Conservation (phyloP, 345 rosid genomes). For the Heritiera fomes region DNA sequence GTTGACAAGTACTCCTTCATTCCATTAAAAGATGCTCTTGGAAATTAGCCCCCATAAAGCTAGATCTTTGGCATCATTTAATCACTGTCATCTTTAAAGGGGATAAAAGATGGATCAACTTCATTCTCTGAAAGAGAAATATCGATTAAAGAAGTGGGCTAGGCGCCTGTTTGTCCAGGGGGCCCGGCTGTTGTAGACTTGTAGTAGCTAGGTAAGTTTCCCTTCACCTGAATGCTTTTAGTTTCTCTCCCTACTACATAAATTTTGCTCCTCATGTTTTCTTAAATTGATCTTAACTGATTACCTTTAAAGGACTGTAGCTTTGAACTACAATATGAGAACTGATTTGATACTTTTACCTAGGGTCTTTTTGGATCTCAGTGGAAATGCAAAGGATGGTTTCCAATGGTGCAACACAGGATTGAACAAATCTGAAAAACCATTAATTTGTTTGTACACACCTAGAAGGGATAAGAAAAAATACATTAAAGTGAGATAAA, state of each 20-base stretch:
- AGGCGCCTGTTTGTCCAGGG: background rate
- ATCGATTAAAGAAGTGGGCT: background rate
- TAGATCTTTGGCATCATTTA: constrained; percentile 1
- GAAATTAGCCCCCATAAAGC: constrained; percentile 2
- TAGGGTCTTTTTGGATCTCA: constrained; percentile 1
- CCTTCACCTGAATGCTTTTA: background rate
- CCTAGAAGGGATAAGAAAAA: background rate
- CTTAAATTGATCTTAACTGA: background rate
- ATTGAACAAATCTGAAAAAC: background rate
- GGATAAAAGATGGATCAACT: background rate
- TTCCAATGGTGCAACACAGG: background rate
- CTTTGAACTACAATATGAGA: background rate
- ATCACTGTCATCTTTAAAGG: background rate
- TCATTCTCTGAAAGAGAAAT: constrained; percentile 10
- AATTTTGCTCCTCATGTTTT: background rate
- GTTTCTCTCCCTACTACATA: background rate
- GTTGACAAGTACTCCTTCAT: constrained; percentile 28
- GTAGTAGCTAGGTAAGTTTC: background rate
- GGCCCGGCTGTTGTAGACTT: background rate
- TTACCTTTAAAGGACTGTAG: background rate
- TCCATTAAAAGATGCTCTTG: constrained; percentile 27
- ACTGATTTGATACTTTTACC: background rate
- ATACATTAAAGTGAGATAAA: background rate
- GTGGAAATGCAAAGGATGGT: background rate
- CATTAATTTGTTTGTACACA: background rate